These are phyloP conservation scores for Penicillium sp. DNA, from an alignment of 2,329 filamentous ascomycete species.

Conservation along the genomic window DNA sequence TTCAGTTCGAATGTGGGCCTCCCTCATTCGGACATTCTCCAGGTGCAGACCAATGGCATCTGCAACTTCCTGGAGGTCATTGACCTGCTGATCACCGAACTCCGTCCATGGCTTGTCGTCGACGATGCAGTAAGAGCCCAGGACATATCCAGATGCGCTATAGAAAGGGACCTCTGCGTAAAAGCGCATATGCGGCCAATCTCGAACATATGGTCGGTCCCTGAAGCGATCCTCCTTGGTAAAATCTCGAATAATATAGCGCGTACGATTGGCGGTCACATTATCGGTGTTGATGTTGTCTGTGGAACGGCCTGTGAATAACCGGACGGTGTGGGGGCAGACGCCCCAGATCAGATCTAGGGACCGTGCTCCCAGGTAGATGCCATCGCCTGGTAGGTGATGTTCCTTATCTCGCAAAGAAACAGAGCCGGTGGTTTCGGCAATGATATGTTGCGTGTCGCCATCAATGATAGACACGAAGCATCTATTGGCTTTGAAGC, in stretches of 20 bases:
- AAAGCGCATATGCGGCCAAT: constrained; percentile 41
- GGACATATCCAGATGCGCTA: constrained; percentile 51
- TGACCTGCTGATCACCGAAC: constrained; percentile 30
- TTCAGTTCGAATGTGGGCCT: constrained; percentile 54
- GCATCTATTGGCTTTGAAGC: constrained; percentile 45
- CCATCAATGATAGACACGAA: constrained; percentile 53
- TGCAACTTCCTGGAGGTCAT: constrained; percentile 55
- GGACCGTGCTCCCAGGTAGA: constrained; percentile 29
- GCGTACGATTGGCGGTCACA: constrained; percentile 25
- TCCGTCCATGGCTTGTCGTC: constrained; percentile 52
- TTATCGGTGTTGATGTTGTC: constrained; percentile 16
- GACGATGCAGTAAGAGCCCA: constrained; percentile 58
- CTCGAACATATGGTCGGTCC: constrained; percentile 31
- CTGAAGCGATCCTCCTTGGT: constrained; percentile 33
- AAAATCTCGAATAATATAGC: constrained; percentile 39
- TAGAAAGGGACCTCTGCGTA: constrained; percentile 59
- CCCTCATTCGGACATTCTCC: constrained; percentile 52
- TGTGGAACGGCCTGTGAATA: constrained; percentile 18
- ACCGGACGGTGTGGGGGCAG: constrained; percentile 17
- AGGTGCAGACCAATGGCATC: constrained; percentile 57
- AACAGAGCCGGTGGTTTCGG: constrained; percentile 48
- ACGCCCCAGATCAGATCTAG: constrained; percentile 17
- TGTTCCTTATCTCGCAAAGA: constrained; percentile 34
- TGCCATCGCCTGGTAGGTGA: constrained; percentile 26
- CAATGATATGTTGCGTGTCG: constrained; percentile 49